Evolutionary conservation across 106 monocot genomes (phyloP).

Genomic region (Dioscorea zingiberensis): DNA sequence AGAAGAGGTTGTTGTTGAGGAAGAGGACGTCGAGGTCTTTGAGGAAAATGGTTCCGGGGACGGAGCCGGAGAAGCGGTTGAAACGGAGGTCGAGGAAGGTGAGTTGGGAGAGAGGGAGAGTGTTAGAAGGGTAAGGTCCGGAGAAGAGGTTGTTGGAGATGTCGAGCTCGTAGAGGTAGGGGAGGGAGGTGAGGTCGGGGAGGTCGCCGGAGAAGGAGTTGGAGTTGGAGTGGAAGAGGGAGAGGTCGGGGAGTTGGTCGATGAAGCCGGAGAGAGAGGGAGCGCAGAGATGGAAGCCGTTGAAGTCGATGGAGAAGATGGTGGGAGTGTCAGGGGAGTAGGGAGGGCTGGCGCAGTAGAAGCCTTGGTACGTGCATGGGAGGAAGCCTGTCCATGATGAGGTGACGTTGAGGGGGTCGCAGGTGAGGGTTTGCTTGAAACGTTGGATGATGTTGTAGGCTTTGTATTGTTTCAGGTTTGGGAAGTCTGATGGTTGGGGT

Average conservation of each 20-base stretch:
- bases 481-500: conserved; percentile 20
- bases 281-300: conserved; percentile 24
- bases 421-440: conserved; percentile 45
- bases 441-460: conserved; percentile 28
- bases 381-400: conserved; percentile 16
- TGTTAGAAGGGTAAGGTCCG: conserved; percentile 29
- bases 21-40: conserved; percentile 38
- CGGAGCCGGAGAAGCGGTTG: conserved; percentile 44
- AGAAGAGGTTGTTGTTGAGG: conserved; percentile 59
- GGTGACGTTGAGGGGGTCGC: conserved; percentile 29
- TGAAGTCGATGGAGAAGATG: conserved; percentile 52
- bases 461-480: conserved; percentile 20
- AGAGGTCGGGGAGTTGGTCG: conserved; percentile 42
- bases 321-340: conserved; percentile 12
- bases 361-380: conserved; percentile 47
- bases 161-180: conserved; percentile 62
- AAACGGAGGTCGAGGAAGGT: conserved; percentile 52
- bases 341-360: conserved; percentile 43
- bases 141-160: conserved; percentile 48
- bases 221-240: conserved; percentile 60
- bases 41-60: conserved; percentile 29
- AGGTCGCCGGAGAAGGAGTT: conserved; percentile 47
- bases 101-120: conserved; percentile 15
- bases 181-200: conserved; percentile 36
- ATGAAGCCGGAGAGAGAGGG: conserved; percentile 34